Conservation (phyloP, 192 early-diverging fungal species). For the Physocladia obscura region DNA sequence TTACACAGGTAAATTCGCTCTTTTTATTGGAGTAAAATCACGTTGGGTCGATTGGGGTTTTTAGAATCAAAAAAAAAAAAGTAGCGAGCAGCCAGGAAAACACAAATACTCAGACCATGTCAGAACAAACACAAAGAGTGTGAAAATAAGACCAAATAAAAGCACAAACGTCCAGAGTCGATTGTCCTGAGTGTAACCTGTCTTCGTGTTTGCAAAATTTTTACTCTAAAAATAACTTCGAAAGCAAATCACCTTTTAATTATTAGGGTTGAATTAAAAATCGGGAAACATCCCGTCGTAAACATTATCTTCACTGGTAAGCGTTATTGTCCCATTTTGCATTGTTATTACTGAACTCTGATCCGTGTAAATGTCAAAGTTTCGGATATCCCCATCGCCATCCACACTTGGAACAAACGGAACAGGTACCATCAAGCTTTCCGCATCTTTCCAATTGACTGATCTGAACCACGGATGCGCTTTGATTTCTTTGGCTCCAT, state of each 20-base stretch:
- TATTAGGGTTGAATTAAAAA: conserved; percentile 7
- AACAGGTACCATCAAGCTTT: neutral
- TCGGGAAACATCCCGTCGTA: conserved; percentile 32
- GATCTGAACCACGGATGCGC: conserved; percentile 31
- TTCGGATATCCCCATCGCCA: conserved; percentile 38
- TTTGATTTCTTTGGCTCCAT: conserved; percentile 39
- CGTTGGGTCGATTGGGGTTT: no score
- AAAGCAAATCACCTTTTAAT: neutral
- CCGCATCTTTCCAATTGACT: conserved; percentile 32
- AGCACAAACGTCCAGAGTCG: neutral
- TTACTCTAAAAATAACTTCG: neutral
- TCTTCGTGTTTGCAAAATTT: neutral
- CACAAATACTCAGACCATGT: neutral
- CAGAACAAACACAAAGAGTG: neutral
- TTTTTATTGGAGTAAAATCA: no score
- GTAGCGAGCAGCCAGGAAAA: neutral
- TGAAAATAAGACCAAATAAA: neutral
- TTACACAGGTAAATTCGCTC: no score
- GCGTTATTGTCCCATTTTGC: conserved; percentile 13
- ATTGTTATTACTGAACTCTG: conserved; percentile 24
- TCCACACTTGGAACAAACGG: conserved; percentile 33
- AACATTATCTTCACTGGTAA: conserved; percentile 18
- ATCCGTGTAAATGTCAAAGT: conserved; percentile 40
- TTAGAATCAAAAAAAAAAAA: no score
- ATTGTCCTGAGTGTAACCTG: neutral